Percentiles rank a stretch among this genome's conserved stretches.
phyloP scores from a whole-genome alignment of 768 basidiomycete species.

The Tricholomella constricta region DNA sequence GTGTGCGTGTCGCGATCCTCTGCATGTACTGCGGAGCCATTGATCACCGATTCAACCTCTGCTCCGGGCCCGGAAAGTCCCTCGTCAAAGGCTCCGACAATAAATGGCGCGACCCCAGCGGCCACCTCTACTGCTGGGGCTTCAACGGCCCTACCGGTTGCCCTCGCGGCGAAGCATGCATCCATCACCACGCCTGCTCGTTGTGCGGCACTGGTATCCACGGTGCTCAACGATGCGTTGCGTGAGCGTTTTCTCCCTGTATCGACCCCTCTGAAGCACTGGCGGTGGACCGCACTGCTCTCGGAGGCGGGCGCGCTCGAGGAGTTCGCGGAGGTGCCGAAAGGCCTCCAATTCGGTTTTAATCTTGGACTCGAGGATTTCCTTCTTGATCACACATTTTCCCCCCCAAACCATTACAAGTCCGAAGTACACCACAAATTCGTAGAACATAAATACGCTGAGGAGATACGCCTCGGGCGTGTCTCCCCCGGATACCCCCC shows the following conservation, averaged over 20 bases:
- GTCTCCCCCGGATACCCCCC: background rate
- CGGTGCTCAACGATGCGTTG: conserved; percentile 10
- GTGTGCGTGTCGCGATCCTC: too few species aligned
- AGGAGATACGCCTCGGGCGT: conserved; percentile 1
- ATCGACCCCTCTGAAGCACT: conserved; percentile 16
- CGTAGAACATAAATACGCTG: background rate
- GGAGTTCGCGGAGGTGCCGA: background rate
- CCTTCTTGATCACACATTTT: background rate
- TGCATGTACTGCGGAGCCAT: too few species aligned
- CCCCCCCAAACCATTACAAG: conserved; percentile 3
- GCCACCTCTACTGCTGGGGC: background rate
- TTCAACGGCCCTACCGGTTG: too few species aligned
- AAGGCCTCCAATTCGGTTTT: conserved; percentile 4
- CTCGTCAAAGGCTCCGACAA: too few species aligned
- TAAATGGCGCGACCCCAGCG: background rate
- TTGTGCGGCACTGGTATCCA: conserved; percentile 13
- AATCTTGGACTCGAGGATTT: background rate
- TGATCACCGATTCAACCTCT: too few species aligned
- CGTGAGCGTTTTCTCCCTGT: conserved; percentile 14
- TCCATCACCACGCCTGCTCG: conserved; percentile 16
- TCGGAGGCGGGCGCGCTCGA: too few species aligned
- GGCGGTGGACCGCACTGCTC: conserved; percentile 8
- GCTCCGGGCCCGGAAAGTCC: too few species aligned
- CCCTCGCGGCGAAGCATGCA: background rate
- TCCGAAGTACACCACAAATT: background rate